These are phyloP conservation scores for Gypsophila paniculata DNA, from an alignment of 179 eudicot species.

Conservation along the genomic window DNA sequence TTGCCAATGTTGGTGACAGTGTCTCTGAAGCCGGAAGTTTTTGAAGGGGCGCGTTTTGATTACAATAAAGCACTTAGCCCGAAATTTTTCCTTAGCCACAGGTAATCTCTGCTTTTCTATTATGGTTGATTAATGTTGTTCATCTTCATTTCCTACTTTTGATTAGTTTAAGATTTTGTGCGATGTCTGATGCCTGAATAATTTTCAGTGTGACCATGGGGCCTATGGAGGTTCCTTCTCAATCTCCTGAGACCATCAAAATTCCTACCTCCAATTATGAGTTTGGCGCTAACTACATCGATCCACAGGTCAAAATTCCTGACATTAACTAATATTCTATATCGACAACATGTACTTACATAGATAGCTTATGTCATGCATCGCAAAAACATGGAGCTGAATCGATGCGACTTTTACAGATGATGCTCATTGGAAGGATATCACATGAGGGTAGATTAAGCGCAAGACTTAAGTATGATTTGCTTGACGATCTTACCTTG, in stretches of 20 bases:
- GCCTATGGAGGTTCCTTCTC: constrained; percentile 84
- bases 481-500: constrained; percentile 68
- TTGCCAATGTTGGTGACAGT: constrained; percentile 42
- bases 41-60: constrained; percentile 94
- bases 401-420: constrained; percentile 36
- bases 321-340: not conserved
- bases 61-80: constrained; percentile 83
- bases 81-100: constrained; percentile 83
- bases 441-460: constrained; percentile 80
- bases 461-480: constrained; percentile 79
- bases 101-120: constrained; percentile 35
- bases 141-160: not conserved
- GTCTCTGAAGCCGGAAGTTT: constrained; percentile 89
- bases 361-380: not conserved
- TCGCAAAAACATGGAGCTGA: constrained; percentile 1
- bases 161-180: not conserved
- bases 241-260: constrained; percentile 73
- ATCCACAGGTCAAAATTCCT: constrained; percentile 53
- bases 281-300: constrained; percentile 88
- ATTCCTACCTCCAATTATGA: constrained; percentile 86
- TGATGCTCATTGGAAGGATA: constrained; percentile 88
- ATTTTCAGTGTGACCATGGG: constrained; percentile 74
- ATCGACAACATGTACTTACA: not conserved
- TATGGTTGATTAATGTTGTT: constrained; percentile 9
- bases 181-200: constrained; percentile 7